Evolutionary conservation across 352 stramenopile genomes (phyloP).

Genomic region (Phytophthora meadii): DNA sequence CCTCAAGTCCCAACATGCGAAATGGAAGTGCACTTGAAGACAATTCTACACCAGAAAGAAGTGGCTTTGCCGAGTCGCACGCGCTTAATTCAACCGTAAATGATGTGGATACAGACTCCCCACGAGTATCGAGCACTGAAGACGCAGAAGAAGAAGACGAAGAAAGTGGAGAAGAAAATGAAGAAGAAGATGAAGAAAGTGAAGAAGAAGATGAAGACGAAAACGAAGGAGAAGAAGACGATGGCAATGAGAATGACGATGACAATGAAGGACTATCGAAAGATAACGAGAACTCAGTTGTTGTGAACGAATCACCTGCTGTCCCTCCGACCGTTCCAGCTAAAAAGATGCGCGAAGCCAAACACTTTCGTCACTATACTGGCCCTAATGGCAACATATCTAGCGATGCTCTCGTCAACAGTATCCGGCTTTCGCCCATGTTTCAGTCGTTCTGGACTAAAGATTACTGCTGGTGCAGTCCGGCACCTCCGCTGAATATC

Average conservation of each 20-base stretch:
- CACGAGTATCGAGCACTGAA: neutral
- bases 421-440: slow-evolving; percentile 47
- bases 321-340: slow-evolving; percentile 6
- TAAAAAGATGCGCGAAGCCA: slow-evolving; percentile 2
- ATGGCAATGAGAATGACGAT: neutral
- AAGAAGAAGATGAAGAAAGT: neutral
- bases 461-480: slow-evolving; percentile 63
- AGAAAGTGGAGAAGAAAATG: neutral
- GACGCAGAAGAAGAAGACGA: slow-evolving; percentile 5
- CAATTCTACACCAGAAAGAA: neutral
- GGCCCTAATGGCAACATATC: slow-evolving; percentile 5
- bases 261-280: neutral
- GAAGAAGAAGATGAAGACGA: neutral
- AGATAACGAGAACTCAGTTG: neutral
- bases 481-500: slow-evolving; percentile 29
- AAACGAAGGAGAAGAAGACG: neutral
- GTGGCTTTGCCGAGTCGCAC: too few species aligned
- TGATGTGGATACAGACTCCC: neutral
- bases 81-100: neutral
- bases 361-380: slow-evolving; percentile 1
- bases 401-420: slow-evolving; percentile 36
- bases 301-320: slow-evolving; percentile 5
- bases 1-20: slow-evolving; percentile 20
- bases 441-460: slow-evolving; percentile 62
- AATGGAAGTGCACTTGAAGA: neutral